These are phyloP conservation scores for Meyerozyma sp. DNA, from an alignment of 1,139 yeast species.

Conservation along the genomic window DNA sequence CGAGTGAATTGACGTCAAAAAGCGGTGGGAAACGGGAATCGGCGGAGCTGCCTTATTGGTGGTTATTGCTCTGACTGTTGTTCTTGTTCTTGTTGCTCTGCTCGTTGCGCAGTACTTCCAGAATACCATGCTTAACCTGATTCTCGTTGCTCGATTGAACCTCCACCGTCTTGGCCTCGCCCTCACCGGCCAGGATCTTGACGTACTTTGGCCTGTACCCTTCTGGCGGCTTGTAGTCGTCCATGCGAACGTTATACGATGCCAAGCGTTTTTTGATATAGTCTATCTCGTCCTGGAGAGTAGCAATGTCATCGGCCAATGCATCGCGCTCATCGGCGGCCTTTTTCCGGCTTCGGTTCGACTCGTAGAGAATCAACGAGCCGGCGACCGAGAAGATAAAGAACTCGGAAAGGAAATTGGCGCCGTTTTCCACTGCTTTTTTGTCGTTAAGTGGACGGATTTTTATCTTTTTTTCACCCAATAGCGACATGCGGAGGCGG, in stretches of 20 bases:
- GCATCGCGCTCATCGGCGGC: constrained; percentile 57
- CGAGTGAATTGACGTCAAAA: too few relatives aligned
- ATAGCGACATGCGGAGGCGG: constrained; percentile 53
- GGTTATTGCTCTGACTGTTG: too few relatives aligned
- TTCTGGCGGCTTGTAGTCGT: constrained; percentile 44
- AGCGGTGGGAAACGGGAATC: too few relatives aligned
- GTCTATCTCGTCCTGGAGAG: constrained; percentile 66
- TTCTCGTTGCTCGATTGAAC: too few relatives aligned
- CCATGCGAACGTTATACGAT: constrained; percentile 36
- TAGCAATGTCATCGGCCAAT: constrained; percentile 62
- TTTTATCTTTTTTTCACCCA: constrained; percentile 54
- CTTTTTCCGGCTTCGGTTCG: constrained; percentile 63
- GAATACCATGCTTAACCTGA: too few relatives aligned
- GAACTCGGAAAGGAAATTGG: constrained; percentile 70
- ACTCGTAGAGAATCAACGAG: constrained; percentile 67
- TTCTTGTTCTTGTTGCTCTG: too few relatives aligned
- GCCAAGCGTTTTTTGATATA: constrained; percentile 46
- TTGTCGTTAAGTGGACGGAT: constrained; percentile 80
- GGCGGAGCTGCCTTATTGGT: too few relatives aligned
- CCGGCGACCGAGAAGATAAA: constrained; percentile 82
- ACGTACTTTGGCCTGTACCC: constrained; percentile 42
- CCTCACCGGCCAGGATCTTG: constrained; percentile 12
- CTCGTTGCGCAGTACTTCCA: too few relatives aligned
- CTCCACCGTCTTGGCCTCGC: not conserved
- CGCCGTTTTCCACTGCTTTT: constrained; percentile 81